Evolutionary conservation across 495 filamentous ascomycete species (phyloP), one percentile per base, ranked within the genome.

Genomic region (Aspergillus ellipticus): DNA sequence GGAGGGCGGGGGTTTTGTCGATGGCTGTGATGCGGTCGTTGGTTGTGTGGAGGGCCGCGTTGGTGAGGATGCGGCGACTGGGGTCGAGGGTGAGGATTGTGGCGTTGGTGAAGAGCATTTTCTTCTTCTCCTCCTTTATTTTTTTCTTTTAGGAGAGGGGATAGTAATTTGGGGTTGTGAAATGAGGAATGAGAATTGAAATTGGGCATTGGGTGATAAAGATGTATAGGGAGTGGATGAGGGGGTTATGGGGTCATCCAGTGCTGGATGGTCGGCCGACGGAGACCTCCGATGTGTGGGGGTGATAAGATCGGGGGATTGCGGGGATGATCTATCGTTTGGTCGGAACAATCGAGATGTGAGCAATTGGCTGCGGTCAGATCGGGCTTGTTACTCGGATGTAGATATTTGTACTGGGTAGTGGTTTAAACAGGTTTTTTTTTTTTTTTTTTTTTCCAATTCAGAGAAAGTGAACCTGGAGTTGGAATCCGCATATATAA

Each of bases 1-100:
- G 56, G 0, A 74, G 54, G 9, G 42, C 17, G 20, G 37, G 24
- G 13, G 64, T 57, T 37, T 81, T 82, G 24, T 72, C 76, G 53
- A 82, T 67, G 31, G 69, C 75, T 1, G 62, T 54, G 31, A 81
- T 79, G 3, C 33, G 55, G 54, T 72, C 50, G 16, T 55, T 63
- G 15, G 64, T 17, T n/a, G 79, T 67, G 2, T 66, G 63, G 35
- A 81, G 71, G 1, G 75, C 72, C 11, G 76, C 78, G 55, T 80
- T 68, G 11, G 62, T 56, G 49, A 81, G 74, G 49, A 82, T 72
- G 24, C 72, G 70, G 16, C 78, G 70, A 2, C 55, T 45, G 8
- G 58, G 16, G 56, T 79, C 76, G 41, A 81, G 62, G 1, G 78
- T 81, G 54, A 81, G 66, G 46, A 82, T 72, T 1, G 76, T 79